Percentiles rank a stretch among this genome's conserved stretches.
phyloP scores from a whole-genome alignment of 2,329 filamentous ascomycete species.

The Macrophomina tecta region DNA sequence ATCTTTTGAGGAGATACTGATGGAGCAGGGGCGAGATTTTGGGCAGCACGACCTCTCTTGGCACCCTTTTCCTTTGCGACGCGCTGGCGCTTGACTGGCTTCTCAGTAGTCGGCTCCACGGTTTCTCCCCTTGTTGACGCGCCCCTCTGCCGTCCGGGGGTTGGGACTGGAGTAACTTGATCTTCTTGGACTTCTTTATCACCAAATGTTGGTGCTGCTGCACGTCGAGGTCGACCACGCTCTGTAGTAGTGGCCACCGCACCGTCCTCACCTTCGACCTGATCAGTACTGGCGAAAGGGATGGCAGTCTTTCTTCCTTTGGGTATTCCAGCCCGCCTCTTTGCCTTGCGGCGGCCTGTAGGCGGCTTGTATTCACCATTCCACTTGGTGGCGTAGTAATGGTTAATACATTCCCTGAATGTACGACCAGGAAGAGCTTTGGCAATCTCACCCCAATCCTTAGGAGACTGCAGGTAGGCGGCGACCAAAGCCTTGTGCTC shows the following conservation, averaged over 20 bases:
- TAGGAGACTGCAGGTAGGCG: slow-evolving; percentile 73
- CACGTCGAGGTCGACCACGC: slow-evolving; percentile 56
- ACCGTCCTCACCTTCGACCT: slow-evolving; percentile 46
- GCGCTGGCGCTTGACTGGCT: slow-evolving; percentile 48
- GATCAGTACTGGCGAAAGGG: slow-evolving; percentile 53
- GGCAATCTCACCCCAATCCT: slow-evolving; percentile 82
- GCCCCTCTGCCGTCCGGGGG: slow-evolving; percentile 64
- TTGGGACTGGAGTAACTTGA: slow-evolving; percentile 52
- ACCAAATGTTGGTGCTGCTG: slow-evolving; percentile 73
- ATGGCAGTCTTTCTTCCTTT: slow-evolving; percentile 19
- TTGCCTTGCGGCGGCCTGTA: slow-evolving; percentile 22
- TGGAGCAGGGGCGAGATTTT: slow-evolving; percentile 39
- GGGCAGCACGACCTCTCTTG: slow-evolving; percentile 39
- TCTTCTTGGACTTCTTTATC: slow-evolving; percentile 66
- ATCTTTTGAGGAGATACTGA: slow-evolving; percentile 36
- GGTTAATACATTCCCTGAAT: slow-evolving; percentile 81
- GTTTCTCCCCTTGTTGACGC: slow-evolving; percentile 18
- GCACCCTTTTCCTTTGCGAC: slow-evolving; percentile 39
- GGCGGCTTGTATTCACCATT: slow-evolving; percentile 71
- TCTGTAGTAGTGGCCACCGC: slow-evolving; percentile 51
- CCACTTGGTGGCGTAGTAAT: slow-evolving; percentile 83
- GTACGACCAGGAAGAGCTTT: slow-evolving; percentile 70
- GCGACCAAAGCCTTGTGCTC: slow-evolving; percentile 76
- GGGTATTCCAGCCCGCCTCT: slow-evolving; percentile 10
- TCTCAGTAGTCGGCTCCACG: slow-evolving; percentile 32